phyloP scores from a whole-genome alignment of 1,284 basidiomycete species.

The Ustilago xerochloae region DNA sequence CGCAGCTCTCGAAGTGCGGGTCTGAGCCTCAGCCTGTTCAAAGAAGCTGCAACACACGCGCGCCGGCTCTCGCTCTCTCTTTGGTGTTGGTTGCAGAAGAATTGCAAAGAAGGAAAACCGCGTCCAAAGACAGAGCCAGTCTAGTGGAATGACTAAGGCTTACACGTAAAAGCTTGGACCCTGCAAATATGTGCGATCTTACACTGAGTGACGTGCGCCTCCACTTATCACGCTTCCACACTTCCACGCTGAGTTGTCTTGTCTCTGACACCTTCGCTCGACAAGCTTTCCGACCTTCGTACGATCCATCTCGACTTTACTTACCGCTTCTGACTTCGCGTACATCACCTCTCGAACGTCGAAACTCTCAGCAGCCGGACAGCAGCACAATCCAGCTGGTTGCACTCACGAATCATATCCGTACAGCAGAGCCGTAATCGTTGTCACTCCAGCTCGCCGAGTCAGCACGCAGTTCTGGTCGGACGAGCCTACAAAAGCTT shows the following conservation, averaged over 20 bases:
- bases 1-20: no score
- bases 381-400: no score
- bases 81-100: conserved; percentile 27
- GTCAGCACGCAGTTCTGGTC: no score
- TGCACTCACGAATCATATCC: no score
- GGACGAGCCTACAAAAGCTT: no score
- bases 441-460: no score
- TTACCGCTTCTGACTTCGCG: no score
- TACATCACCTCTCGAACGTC: no score
- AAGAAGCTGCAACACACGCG: conserved; percentile 9
- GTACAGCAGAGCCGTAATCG: no score
- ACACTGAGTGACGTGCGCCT: conserved; percentile 31
- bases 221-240: conserved; percentile 14
- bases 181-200: background rate
- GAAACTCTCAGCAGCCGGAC: no score
- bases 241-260: background rate
- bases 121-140: background rate
- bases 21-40: background rate
- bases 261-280: background rate
- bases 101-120: conserved; percentile 37
- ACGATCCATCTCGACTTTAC: no score
- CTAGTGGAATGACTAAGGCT: conserved; percentile 25
- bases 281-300: no score
- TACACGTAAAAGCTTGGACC: conserved; percentile 5
- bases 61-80: background rate